Base-by-base conservation (phyloP, 2,329 filamentous ascomycete genomes). In the Trichophyton schoenleinii region DNA sequence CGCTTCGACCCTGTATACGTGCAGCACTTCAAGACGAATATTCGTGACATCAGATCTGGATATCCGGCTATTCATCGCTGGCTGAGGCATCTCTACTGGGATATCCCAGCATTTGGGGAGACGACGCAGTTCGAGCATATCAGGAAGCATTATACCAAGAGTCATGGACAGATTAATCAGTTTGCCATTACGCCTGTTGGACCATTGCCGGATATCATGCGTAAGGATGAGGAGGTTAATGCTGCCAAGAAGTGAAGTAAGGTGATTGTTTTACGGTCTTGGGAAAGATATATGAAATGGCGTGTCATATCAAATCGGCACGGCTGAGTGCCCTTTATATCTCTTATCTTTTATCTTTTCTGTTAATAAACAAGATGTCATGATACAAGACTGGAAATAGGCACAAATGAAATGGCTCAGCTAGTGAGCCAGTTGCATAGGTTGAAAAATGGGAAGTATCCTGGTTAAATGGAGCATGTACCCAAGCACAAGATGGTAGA, bases 61-160 rank as follows among this genome's bases (percentile, higher is more conserved):
- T 96, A 94, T 72, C 91, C 91, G 31, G 78, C 81, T 58, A 76
- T 95, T 62, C 89, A 96, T 77, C 78, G 77, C 63, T 96, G 91
- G 91, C 74, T 96, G 76, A 81, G 88, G 61, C 81, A 86, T 69
- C 76, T 95, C 67, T 96, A 96, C 78, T 96, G 91, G 91, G 86
- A 87, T 67, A 73, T 84, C 25, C 79, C 84, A 0, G 90, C 89
- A 1, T 96, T 95, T 77, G 78, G 79, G 65, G 83, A 88, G 59
- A 94, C 91, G 64, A 95, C 91, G 22, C 83, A 96, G 73, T 96
- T 95, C 72, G 83, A 95, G 73, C 94, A 99, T 76, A 97, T 97
- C 78, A 96, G 95, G 83, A 87, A 81, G 52, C 84, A 87, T 68
- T 87, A 87, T 70, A 86, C 83, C 1, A 84, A 83, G 77, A 84